Conservation (phyloP, 2,329 filamentous ascomycete genomes). For the Curvularia lunata region DNA sequence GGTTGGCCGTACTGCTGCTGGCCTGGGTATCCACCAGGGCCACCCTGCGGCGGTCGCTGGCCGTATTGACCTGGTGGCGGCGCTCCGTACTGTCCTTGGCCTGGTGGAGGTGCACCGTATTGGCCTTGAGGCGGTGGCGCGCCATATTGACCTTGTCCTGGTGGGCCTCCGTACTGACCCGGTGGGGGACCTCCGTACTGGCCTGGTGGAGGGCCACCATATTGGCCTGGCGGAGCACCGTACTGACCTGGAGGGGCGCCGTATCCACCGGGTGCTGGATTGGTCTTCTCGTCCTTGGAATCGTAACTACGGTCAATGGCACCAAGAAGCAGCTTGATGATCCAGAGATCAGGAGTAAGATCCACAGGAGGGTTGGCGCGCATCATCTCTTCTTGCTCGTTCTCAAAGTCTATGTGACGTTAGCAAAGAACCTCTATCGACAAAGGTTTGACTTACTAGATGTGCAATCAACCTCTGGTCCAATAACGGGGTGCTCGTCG, state of each 20-base stretch:
- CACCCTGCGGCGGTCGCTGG: constrained; percentile 29
- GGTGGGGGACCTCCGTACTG: constrained; percentile 31
- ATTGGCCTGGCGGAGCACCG: constrained; percentile 29
- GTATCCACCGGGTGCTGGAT: constrained; percentile 40
- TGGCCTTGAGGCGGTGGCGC: constrained; percentile 23
- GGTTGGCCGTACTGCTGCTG: constrained; percentile 32
- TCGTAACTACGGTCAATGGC: constrained; percentile 71
- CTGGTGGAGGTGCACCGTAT: constrained; percentile 28
- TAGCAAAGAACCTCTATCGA: constrained; percentile 2
- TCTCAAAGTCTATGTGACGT: constrained; percentile 63
- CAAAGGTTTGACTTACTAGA: constrained; percentile 60
- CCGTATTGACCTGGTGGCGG: constrained; percentile 26
- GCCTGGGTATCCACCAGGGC: constrained; percentile 30
- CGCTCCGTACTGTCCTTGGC: constrained; percentile 26
- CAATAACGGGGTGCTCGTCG: constrained; percentile 68
- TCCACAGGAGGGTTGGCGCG: constrained; percentile 66
- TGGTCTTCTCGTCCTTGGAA: constrained; percentile 66
- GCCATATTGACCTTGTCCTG: constrained; percentile 24
- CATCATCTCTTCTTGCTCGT: constrained; percentile 71
- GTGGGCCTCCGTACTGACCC: constrained; percentile 22
- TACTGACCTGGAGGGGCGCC: constrained; percentile 44
- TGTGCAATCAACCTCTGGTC: constrained; percentile 69
- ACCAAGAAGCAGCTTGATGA: constrained; percentile 71
- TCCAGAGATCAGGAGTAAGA: constrained; percentile 69
- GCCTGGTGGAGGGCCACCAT: constrained; percentile 25